Base-by-base conservation (phyloP, 2,329 filamentous ascomycete genomes). In the Beauveria scarabaeidicola region DNA sequence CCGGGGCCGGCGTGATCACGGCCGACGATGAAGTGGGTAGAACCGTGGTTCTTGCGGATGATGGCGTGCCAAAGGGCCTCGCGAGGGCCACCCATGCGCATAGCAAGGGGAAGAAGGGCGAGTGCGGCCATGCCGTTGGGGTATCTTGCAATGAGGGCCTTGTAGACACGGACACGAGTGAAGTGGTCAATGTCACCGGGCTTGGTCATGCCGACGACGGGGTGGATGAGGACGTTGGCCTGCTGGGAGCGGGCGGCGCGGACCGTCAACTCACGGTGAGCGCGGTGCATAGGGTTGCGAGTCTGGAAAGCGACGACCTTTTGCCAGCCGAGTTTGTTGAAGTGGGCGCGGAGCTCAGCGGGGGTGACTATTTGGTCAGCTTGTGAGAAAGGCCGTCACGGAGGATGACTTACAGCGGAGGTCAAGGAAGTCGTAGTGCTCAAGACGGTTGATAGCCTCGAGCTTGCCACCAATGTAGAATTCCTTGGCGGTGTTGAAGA, bases 41-140 rank as follows among this genome's bases (percentile, higher is more conserved):
- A 91, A 69, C 94, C 94, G 79, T 97, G 92, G 78, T 99, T 99
- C 87, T 97, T 99, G 73, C 94, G 91, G 82, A 99, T 99, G 70
- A 99, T 96, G 71, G 94, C 94, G 81, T 99, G 94, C 94, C 94
- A 99, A 78, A 99, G 91, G 67, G 94, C 94, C 81, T 99, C 94
- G 67, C 94, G 90, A 64, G 94, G 94, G 69, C 94, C 94, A 72
- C 91, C 94, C 94, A 99, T 99, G 73, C 94, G 89, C 94, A 99
- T 99, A 69, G 94, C 94, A 65, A 99, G 83, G 61, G 92, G 92
- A 58, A 99, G 84, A 46, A 99, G 90, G 76, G 91, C 93, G 65
- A 99, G 85, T 43, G 95, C 91, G 61, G 94, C 94, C 94, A 99
- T 99, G 70, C 94, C 94, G 76, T 97, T 99, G 75, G 94, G 94